Evolutionary conservation across 2,329 filamentous ascomycete genomes (phyloP).

Genomic region (Aspergillus sp.): DNA sequence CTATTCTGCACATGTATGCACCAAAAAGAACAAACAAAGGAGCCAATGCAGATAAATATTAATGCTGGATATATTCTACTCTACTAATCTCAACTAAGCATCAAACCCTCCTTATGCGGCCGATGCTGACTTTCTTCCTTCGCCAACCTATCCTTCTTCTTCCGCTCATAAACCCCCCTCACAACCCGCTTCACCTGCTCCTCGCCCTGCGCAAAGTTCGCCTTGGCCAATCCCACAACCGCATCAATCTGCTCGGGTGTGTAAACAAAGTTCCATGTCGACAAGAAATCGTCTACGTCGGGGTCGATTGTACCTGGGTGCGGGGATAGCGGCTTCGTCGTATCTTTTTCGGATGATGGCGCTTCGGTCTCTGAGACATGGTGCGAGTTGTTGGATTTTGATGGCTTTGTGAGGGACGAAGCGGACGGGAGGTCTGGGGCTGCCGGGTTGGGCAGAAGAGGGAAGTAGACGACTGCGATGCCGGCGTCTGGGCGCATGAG

Average conservation of each 20-base stretch:
- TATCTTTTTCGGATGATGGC: slow-evolving; percentile 19
- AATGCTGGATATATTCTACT: background rate
- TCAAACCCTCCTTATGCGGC: slow-evolving; percentile 31
- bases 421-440: slow-evolving; percentile 31
- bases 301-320: slow-evolving; percentile 76
- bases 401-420: slow-evolving; percentile 24
- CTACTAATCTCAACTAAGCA: slow-evolving; percentile 16
- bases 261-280: slow-evolving; percentile 98
- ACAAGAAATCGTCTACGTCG: slow-evolving; percentile 78
- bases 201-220: slow-evolving; percentile 82
- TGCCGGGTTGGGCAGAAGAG: slow-evolving; percentile 74
- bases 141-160: slow-evolving; percentile 59
- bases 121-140: slow-evolving; percentile 29
- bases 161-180: slow-evolving; percentile 86
- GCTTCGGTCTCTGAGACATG: slow-evolving; percentile 20
- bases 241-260: slow-evolving; percentile 85
- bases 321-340: slow-evolving; percentile 23
- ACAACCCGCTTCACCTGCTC: slow-evolving; percentile 77
- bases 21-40: background rate
- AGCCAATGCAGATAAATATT: background rate
- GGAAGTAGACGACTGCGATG: slow-evolving; percentile 86
- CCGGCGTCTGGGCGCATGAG: slow-evolving; percentile 77
- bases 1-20: background rate
- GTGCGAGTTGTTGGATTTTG: slow-evolving; percentile 21
- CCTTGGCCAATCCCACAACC: slow-evolving; percentile 76